Conservation (phyloP, 1,284 basidiomycete genomes). For the Peniophora sp. region DNA sequence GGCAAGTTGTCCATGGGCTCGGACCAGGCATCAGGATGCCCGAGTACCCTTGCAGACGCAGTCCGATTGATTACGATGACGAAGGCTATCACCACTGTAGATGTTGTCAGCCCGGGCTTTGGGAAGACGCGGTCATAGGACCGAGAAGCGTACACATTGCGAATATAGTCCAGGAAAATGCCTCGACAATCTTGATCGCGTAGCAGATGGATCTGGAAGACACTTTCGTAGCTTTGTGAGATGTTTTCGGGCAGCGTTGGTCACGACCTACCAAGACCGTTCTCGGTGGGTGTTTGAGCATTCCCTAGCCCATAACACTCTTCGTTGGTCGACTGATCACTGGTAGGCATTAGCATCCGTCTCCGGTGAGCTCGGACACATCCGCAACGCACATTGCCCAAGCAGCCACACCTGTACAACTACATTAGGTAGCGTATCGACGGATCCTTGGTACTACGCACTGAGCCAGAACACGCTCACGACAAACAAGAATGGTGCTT, state of each 20-base stretch:
- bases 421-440: neutral
- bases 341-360: slow-evolving; percentile 17
- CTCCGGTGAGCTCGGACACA: neutral
- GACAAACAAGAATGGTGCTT: slow-evolving; percentile 46
- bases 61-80: slow-evolving; percentile 35
- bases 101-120: slow-evolving; percentile 6
- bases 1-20: slow-evolving; percentile 43
- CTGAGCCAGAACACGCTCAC: slow-evolving; percentile 61
- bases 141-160: slow-evolving; percentile 41
- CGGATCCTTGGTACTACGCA: slow-evolving; percentile 23
- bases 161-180: slow-evolving; percentile 72
- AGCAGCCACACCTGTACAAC: slow-evolving; percentile 54
- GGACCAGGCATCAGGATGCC: slow-evolving; percentile 36
- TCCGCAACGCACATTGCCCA: slow-evolving; percentile 61
- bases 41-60: slow-evolving; percentile 32
- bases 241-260: neutral
- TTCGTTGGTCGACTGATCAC: slow-evolving; percentile 58
- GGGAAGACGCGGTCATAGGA: slow-evolving; percentile 24
- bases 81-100: slow-evolving; percentile 34
- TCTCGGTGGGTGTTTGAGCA: slow-evolving; percentile 41
- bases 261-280: slow-evolving; percentile 38
- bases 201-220: slow-evolving; percentile 54
- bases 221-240: slow-evolving; percentile 29
- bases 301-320: slow-evolving; percentile 53
- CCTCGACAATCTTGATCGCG: slow-evolving; percentile 70